A percentile compares a stretch with the other conserved stretches of the same genome.
These are phyloP conservation scores for Neurospora sp. DNA, from an alignment of 495 filamentous ascomycete species.

Conservation along the genomic window DNA sequence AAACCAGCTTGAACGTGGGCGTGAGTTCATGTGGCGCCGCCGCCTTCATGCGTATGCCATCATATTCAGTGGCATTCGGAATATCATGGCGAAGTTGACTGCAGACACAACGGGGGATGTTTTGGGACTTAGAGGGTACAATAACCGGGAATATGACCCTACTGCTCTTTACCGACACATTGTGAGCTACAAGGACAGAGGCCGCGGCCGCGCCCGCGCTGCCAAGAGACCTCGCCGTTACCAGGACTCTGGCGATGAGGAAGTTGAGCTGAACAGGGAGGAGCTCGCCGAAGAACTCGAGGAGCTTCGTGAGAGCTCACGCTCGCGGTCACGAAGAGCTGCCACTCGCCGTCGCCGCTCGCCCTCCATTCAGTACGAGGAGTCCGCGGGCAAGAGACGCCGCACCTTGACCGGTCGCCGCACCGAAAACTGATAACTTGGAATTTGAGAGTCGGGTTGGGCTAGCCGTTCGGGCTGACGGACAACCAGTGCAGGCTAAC, in stretches of 20 bases:
- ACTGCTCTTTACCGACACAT: no score
- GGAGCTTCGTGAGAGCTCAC: constrained; percentile 45
- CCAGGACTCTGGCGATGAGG: constrained; percentile 45
- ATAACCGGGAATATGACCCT: no score
- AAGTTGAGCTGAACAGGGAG: constrained; percentile 52
- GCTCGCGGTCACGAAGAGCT: constrained; percentile 38
- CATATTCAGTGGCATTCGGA: not conserved
- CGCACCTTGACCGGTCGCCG: constrained; percentile 12
- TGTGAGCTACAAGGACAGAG: no score
- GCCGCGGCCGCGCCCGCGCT: constrained; percentile 27
- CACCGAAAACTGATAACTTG: no score
- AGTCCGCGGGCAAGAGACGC: constrained; percentile 25
- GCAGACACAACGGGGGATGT: no score
- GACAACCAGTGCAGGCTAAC: no score
- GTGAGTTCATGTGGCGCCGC: not conserved
- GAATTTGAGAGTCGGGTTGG: no score
- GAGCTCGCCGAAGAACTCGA: constrained; percentile 74
- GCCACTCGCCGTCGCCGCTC: constrained; percentile 33
- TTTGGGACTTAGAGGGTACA: no score
- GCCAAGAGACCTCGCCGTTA: constrained; percentile 25
- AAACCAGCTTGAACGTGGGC: not conserved
- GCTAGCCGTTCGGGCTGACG: no score
- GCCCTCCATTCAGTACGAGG: constrained; percentile 48
- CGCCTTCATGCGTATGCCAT: not conserved
- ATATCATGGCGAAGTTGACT: no score